phyloP scores from a whole-genome alignment of 331 rosid species.

The Prunus yedoensis region DNA sequence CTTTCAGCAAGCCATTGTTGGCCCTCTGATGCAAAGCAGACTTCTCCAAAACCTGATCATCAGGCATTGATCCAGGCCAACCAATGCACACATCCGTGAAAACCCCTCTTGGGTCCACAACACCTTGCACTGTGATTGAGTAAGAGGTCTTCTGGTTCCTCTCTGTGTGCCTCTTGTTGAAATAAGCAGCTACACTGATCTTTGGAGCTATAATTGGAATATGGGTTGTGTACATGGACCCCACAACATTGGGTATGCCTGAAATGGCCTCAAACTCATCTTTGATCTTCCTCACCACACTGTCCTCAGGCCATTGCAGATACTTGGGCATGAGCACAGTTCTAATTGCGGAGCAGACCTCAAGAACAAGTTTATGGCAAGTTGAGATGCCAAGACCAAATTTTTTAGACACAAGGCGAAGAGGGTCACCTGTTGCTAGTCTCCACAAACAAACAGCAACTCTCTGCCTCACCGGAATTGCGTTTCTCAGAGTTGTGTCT shows the following conservation, averaged over 20 bases:
- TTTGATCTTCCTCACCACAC: conserved; percentile 39
- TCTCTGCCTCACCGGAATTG: conserved; percentile 82
- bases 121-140: conserved; percentile 80
- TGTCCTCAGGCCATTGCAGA: conserved; percentile 79
- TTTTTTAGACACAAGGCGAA: conserved; percentile 67
- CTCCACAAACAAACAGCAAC: conserved; percentile 95
- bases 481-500: conserved; percentile 71
- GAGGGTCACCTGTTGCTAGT: conserved; percentile 93
- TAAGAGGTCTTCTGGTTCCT: conserved; percentile 87
- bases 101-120: conserved; percentile 62
- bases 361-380: conserved; percentile 84
- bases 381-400: conserved; percentile 93
- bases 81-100: conserved; percentile 87
- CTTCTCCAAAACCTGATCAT: conserved; percentile 77
- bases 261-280: conserved; percentile 63
- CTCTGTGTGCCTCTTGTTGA: conserved; percentile 81
- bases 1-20: conserved; percentile 59
- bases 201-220: conserved; percentile 93
- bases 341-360: conserved; percentile 83
- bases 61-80: conserved; percentile 96
- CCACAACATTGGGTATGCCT: conserved; percentile 79
- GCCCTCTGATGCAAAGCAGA: conserved; percentile 75
- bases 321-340: conserved; percentile 82
- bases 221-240: conserved; percentile 88
- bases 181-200: conserved; percentile 79